phyloP scores from a whole-genome alignment of 352 stramenopile genomes.

The Phytophthora citricola region DNA sequence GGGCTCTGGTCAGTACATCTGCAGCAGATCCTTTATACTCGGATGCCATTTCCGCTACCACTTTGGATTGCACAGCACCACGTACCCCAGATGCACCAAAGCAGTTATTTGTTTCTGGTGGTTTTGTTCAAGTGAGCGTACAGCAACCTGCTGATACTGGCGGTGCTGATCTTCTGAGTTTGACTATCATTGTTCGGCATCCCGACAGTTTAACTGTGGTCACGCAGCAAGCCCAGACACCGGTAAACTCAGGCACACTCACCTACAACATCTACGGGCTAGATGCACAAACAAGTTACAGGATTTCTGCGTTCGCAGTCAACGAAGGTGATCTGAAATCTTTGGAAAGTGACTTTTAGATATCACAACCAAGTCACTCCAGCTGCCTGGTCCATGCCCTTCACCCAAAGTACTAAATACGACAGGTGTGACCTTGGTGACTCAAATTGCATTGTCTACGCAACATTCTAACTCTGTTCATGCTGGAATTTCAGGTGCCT shows the following conservation, averaged over 20 bases:
- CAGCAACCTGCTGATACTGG: constrained; percentile 45
- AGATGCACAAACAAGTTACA: constrained; percentile 42
- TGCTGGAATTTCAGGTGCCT: constrained; percentile 40
- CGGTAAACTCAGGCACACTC: constrained; percentile 18
- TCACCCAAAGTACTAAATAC: constrained; percentile 44
- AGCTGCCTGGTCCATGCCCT: constrained; percentile 49
- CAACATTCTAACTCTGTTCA: no score
- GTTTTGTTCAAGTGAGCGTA: constrained; percentile 25
- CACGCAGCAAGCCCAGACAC: constrained; percentile 11
- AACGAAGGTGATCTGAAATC: constrained; percentile 33
- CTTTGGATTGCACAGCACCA: constrained; percentile 28
- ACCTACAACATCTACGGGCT: constrained; percentile 43
- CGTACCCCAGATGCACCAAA: constrained; percentile 11
- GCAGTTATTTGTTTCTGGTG: constrained; percentile 18
- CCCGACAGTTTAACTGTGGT: constrained; percentile 7
- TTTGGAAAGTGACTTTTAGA: constrained; percentile 25
- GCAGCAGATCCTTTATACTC: constrained; percentile 30
- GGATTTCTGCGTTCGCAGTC: constrained; percentile 36
- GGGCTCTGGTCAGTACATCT: constrained; percentile 15
- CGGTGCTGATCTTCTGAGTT: constrained; percentile 31
- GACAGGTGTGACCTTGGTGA: constrained; percentile 41
- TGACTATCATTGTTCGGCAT: constrained; percentile 33
- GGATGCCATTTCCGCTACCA: constrained; percentile 36
- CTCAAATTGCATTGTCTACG: background rate
- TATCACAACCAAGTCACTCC: constrained; percentile 26